These are phyloP conservation scores for Solanum raphanifolium DNA, from an alignment of 257 asterid species.

Conservation along the genomic window DNA sequence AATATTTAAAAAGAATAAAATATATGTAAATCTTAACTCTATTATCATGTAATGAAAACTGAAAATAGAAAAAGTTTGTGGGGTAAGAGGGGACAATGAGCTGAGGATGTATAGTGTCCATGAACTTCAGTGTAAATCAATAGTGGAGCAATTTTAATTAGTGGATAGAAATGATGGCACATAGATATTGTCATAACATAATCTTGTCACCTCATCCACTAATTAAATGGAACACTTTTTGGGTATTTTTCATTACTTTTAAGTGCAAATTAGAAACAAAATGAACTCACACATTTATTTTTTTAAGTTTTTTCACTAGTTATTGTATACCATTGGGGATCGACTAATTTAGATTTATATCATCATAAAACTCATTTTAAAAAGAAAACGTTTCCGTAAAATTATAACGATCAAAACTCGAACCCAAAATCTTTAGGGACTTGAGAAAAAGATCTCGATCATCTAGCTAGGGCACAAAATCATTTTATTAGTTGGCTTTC, in stretches of 20 bases:
- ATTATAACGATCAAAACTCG: background rate
- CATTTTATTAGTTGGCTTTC: background rate
- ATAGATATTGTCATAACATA: background rate
- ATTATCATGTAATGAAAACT: background rate
- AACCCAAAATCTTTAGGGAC: background rate
- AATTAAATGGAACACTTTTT: background rate
- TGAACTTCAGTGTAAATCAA: background rate
- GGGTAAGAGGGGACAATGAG: background rate
- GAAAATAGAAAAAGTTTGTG: background rate
- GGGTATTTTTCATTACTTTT: background rate
- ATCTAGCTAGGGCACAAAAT: background rate
- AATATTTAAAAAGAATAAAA: too few relatives aligned
- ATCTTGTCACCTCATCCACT: background rate
- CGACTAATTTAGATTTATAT: background rate
- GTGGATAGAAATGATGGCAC: background rate
- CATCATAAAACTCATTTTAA: background rate
- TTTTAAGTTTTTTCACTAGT: background rate
- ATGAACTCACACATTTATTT: background rate
- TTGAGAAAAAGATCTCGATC: background rate
- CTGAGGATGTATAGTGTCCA: background rate
- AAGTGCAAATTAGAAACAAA: background rate
- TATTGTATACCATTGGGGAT: accelerated
- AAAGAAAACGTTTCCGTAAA: accelerated
- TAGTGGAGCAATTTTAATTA: background rate
- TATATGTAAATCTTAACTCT: too few relatives aligned